Conservation (phyloP, 176 grass and related monocot genomes). For the Aegilops tauschii region DNA sequence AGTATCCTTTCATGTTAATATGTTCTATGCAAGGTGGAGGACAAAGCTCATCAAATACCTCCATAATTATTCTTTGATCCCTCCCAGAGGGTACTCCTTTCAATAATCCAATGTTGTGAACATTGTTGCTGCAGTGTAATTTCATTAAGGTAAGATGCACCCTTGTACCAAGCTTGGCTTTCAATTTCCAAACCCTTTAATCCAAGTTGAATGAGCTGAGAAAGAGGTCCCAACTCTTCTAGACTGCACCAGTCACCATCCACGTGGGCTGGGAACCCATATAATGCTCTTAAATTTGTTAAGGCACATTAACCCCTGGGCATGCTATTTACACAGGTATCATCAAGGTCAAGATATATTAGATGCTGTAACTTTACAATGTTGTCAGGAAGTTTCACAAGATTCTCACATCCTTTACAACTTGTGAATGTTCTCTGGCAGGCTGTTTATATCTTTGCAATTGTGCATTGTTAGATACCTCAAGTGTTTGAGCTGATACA, state of each 20-base stretch:
- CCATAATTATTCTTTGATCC: not conserved
- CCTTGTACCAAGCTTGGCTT: not conserved
- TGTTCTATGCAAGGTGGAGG: not conserved
- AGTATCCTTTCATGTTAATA: not conserved
- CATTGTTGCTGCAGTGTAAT: too few relatives aligned
- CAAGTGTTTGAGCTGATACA: not conserved
- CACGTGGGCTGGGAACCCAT: not conserved
- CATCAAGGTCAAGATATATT: not conserved
- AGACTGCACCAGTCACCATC: not conserved
- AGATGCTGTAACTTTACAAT: not conserved
- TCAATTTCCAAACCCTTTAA: not conserved
- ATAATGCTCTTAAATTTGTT: not conserved
- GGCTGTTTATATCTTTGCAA: not conserved
- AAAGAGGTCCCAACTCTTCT: conserved; percentile 8
- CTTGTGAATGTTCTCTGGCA: not conserved
- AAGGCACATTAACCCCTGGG: not conserved
- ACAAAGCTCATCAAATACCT: not conserved
- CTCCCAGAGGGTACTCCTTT: not conserved
- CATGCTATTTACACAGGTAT: not conserved
- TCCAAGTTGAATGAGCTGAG: not conserved
- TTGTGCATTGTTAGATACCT: not conserved
- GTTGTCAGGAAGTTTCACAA: not conserved
- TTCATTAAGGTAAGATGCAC: not conserved
- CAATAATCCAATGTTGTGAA: not conserved
- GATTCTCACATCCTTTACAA: not conserved